Conservation (phyloP, 2,329 filamentous ascomycete genomes). For the Penicillium brevicompactum region DNA sequence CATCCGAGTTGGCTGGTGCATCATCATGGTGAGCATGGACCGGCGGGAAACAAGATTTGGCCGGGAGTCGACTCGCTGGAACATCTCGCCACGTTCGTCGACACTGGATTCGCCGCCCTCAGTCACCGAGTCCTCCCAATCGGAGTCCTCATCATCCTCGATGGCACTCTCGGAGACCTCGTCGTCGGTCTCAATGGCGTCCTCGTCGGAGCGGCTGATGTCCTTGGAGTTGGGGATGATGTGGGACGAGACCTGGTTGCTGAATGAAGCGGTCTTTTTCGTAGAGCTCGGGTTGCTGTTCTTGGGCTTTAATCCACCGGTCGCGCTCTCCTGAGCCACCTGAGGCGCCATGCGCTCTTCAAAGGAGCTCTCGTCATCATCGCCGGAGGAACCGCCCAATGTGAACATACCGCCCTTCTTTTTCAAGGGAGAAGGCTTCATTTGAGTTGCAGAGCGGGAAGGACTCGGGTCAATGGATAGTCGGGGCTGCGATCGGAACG, state of each 20-base stretch:
- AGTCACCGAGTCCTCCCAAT: slow-evolving; percentile 69
- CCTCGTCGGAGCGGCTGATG: slow-evolving; percentile 54
- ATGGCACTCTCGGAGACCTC: slow-evolving; percentile 83
- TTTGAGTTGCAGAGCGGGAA: slow-evolving; percentile 64
- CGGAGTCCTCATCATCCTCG: slow-evolving; percentile 66
- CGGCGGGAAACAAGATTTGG: slow-evolving; percentile 81
- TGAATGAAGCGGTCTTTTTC: slow-evolving; percentile 83
- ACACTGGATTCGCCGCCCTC: slow-evolving; percentile 82
- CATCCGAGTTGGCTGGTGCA: slow-evolving; percentile 80
- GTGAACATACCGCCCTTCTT: slow-evolving; percentile 68
- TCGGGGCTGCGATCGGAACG: slow-evolving; percentile 63
- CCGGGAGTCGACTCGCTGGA: slow-evolving; percentile 88
- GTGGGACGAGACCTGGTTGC: slow-evolving; percentile 70
- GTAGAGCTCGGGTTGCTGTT: slow-evolving; percentile 35
- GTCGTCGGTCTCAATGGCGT: slow-evolving; percentile 63
- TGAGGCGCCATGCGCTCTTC: slow-evolving; percentile 61
- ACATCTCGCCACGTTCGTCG: slow-evolving; percentile 71
- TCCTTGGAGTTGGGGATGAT: slow-evolving; percentile 64
- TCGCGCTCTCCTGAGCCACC: slow-evolving; percentile 54
- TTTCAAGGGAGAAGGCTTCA: slow-evolving; percentile 57
- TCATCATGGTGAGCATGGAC: slow-evolving; percentile 86
- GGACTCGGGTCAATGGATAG: slow-evolving; percentile 53
- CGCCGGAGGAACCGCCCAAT: slow-evolving; percentile 82
- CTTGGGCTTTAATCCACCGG: slow-evolving; percentile 52
- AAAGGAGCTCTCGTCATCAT: slow-evolving; percentile 77